These are phyloP conservation scores for Phytopythium aichiense DNA, from an alignment of 352 stramenopile genomes.

Conservation along the genomic window DNA sequence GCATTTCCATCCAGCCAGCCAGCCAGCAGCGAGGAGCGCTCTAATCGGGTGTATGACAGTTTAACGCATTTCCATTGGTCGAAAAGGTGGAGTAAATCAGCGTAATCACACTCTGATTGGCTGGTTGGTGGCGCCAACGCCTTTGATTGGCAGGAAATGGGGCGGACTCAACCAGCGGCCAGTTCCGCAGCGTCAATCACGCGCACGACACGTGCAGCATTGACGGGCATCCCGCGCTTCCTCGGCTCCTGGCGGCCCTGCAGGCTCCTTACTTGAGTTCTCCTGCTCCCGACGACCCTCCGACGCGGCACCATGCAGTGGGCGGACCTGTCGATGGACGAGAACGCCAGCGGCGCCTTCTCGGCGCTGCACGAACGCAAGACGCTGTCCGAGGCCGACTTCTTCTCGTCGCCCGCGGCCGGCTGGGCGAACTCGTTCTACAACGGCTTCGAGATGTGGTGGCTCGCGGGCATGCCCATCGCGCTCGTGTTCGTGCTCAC, in stretches of 20 bases:
- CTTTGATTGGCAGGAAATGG: slow-evolving; percentile 23
- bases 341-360: slow-evolving; percentile 59
- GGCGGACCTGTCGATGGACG: slow-evolving; percentile 39
- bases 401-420: slow-evolving; percentile 17
- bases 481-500: slow-evolving; percentile 66
- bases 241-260: too few relatives aligned
- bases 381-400: slow-evolving; percentile 48
- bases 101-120: slow-evolving; percentile 9
- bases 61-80: neutral
- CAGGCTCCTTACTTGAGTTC: too few relatives aligned
- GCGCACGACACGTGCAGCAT: slow-evolving; percentile 26
- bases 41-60: neutral
- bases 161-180: neutral
- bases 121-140: neutral
- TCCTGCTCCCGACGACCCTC: neutral
- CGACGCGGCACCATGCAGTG: slow-evolving; percentile 3
- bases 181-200: neutral
- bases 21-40: neutral
- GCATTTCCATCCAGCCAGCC: slow-evolving; percentile 1
- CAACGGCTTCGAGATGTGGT: slow-evolving; percentile 87
- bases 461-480: slow-evolving; percentile 77
- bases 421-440: slow-evolving; percentile 53
- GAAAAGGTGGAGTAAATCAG: neutral
- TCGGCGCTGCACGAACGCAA: slow-evolving; percentile 43
- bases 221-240: slow-evolving; percentile 10